These are phyloP conservation scores for Aspergillus phoenicis DNA, from an alignment of 2,329 filamentous ascomycete genomes.

Conservation along the genomic window DNA sequence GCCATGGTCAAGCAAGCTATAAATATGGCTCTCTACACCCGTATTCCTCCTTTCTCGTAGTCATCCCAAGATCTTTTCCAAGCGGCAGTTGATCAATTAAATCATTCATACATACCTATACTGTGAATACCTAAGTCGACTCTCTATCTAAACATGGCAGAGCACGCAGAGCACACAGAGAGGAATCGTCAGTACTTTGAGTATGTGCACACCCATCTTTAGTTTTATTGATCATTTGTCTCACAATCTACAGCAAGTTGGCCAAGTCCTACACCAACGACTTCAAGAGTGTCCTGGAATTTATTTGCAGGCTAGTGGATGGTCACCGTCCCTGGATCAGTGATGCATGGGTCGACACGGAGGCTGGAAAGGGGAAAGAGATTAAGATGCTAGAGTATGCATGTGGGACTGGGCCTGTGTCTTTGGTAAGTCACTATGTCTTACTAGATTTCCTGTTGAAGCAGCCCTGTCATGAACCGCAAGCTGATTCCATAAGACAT, in stretches of 20 bases:
- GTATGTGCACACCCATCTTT: constrained; percentile 30
- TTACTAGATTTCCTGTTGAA: background rate
- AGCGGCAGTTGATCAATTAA: background rate
- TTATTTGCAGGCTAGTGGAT: constrained; percentile 59
- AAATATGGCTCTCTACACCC: constrained; percentile 11
- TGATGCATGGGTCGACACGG: constrained; percentile 53
- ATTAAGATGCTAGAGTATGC: constrained; percentile 72
- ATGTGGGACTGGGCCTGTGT: constrained; percentile 70
- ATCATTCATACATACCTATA: background rate
- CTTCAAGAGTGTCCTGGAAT: constrained; percentile 56
- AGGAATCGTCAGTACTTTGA: constrained; percentile 45
- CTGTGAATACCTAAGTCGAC: background rate
- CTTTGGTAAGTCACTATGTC: constrained; percentile 54
- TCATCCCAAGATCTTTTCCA: background rate
- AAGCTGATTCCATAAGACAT: constrained; percentile 42
- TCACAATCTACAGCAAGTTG: constrained; percentile 46
- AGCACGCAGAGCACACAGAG: constrained; percentile 39
- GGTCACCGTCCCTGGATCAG: constrained; percentile 63
- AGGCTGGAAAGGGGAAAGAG: constrained; percentile 29
- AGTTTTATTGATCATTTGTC: background rate
- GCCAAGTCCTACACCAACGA: constrained; percentile 60
- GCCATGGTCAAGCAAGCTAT: background rate
- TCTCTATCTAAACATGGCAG: constrained; percentile 28
- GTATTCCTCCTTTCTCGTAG: background rate
- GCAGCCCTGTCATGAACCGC: background rate